Evolutionary conservation across 2,329 filamentous ascomycete species (phyloP).

Genomic region (Pseudogymnoascus pannorum): DNA sequence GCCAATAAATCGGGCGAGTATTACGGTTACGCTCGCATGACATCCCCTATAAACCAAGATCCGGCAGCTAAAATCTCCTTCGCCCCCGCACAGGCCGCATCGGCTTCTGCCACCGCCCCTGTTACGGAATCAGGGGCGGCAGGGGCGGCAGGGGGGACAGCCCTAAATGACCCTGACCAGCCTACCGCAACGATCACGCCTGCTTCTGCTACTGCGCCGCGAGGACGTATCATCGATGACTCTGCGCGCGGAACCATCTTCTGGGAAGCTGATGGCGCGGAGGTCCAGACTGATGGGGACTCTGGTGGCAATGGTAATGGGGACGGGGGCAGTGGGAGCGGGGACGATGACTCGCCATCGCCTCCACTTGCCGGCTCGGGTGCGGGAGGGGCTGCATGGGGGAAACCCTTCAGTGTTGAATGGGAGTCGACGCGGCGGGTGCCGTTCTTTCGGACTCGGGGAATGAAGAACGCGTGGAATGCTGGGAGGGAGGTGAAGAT

Average conservation of each 20-base stretch:
- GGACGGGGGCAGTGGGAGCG: constrained; percentile 31
- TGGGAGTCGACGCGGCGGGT: constrained; percentile 80
- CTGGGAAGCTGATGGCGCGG: constrained; percentile 74
- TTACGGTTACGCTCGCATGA: constrained; percentile 90
- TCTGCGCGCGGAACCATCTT: constrained; percentile 92
- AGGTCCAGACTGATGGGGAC: constrained; percentile 41
- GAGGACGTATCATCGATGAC: constrained; percentile 84
- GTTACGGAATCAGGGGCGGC: neutral
- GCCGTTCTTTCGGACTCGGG: constrained; percentile 82
- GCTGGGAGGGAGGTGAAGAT: constrained; percentile 94
- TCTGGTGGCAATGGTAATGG: constrained; percentile 28
- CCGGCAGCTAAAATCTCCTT: constrained; percentile 62
- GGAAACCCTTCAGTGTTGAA: constrained; percentile 83
- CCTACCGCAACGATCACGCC: constrained; percentile 75
- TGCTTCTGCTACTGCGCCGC: constrained; percentile 69
- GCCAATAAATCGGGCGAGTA: constrained; percentile 97
- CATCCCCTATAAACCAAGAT: constrained; percentile 73
- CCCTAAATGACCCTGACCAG: constrained; percentile 53
- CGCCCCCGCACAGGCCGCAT: constrained; percentile 37
- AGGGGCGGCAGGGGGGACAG: constrained; percentile 42
- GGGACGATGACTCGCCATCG: constrained; percentile 29
- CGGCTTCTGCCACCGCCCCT: neutral
- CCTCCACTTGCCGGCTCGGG: constrained; percentile 12
- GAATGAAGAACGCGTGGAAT: constrained; percentile 89
- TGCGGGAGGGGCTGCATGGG: constrained; percentile 53